Evolutionary conservation across 2,329 filamentous ascomycete genomes (phyloP), one percentile per base, ranked within the genome.

Genomic region (Fusarium cyanostomum): DNA sequence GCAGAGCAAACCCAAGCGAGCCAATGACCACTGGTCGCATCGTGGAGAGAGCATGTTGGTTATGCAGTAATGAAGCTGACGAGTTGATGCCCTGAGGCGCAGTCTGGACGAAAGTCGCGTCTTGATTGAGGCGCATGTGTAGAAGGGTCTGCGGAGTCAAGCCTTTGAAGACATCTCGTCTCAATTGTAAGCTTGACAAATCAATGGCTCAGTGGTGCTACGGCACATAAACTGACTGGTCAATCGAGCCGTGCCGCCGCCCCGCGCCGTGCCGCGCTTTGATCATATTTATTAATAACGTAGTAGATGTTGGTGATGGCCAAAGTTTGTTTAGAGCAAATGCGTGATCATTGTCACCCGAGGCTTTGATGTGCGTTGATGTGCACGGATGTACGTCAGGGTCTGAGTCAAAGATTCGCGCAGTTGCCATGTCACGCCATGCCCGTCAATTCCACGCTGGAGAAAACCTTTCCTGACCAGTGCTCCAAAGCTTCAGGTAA

Each of bases 241-340:
- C 44, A 24, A 31, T 63, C 60, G 61, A 50, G 56, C 61, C 61
- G 56, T 64, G 49, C 52, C 56, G 42, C 61, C 51, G 61, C 59
- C 61, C 56, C 61, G 39, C 46, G 56, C 30, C 18, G 21, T 12
- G 52, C 21, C 61, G 56, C 35, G 42, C 34, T 45, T 42, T 31
- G 18, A 9, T 41, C 15, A 41, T 26, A 44, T 54, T 31, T 31
- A 39, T 39, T 28, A 34, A 37, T 24, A n/a, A n/a, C n/a, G n/a
- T n/a, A 21, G 21, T 21, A 21, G 21, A 21, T 21, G 21, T 21
- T 21, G 21, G 21, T 21, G 21, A 21, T 21, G 6, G 21, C 21
- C 21, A 21, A 21, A 6, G 21, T 21, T 21, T 21, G 6, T 21
- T 4, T 13, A 18, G 41, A 44, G 8, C 31, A n/a, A 12, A 34